Evolutionary conservation across 768 basidiomycete genomes (phyloP), one percentile per base, ranked within the genome.

Genomic region (Lentinula lateritia): DNA sequence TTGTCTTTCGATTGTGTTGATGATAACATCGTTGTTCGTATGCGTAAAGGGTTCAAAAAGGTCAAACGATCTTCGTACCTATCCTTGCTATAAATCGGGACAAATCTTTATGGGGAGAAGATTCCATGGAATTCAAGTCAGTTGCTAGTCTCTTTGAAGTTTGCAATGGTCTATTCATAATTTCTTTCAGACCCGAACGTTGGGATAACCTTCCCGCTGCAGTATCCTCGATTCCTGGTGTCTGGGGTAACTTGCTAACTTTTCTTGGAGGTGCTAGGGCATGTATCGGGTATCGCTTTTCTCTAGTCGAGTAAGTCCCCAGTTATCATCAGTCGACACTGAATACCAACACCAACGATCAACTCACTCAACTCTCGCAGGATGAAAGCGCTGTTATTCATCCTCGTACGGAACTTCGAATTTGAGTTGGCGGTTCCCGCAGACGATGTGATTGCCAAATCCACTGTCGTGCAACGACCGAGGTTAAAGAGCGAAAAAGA

Each of bases 101-200:
- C 9, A 76, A 77, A 63, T 72, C 68, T 6, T 68, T 88, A 0
- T 90, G 88, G 87, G 88, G 89, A 7, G 74, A 80, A 9, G 87
- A 90, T 67, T 82, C 85, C 0, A 53, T 61, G n/a, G 80, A 84
- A 52, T 90, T 89, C 77, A 83, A 70, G 86, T 85, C 59, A 53
- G 78, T 59, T 0, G 16, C 12, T 16, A 53, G 42, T 13, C 18
- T 6, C 46, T 7, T 38, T 23, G 23, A 23, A 23, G 23, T 23
- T 23, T 7, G 16, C 50, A 45, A 34, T 69, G 6, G 74, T 10
- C 66, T 72, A 60, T 70, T 52, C 3, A 28, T 10, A 57, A 80
- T 4, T 43, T n/a, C 38, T 36, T 28, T 53, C 39, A 89, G 85
- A 64, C 88, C 88, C 0, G 88, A 89, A 64, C 76, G 88, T 0